phyloP scores from a whole-genome alignment of 208 protist genomes.

The Willaertia magna region DNA sequence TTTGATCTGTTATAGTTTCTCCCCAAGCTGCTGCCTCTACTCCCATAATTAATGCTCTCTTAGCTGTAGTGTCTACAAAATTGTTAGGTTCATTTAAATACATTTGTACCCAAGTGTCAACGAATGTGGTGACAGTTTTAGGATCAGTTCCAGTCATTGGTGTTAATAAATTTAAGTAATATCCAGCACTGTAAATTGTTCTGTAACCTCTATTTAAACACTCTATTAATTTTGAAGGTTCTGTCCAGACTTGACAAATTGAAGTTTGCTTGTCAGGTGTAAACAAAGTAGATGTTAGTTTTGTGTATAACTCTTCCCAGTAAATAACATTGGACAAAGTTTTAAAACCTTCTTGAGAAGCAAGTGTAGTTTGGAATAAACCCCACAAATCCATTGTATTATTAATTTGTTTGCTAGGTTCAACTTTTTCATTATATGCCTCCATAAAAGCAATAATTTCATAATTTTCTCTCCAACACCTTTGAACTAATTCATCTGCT shows the following conservation, averaged over 20 bases:
- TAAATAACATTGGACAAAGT: neutral
- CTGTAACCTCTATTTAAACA: neutral
- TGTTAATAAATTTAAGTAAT: slow-evolving; percentile 17
- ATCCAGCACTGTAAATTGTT: slow-evolving; percentile 16
- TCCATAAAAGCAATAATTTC: neutral
- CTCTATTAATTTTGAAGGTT: neutral
- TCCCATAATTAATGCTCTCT: slow-evolving; percentile 22
- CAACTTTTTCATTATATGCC: neutral
- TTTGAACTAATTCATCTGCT: slow-evolving; percentile 19
- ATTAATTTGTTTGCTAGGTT: neutral
- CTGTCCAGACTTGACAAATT: slow-evolving; percentile 26
- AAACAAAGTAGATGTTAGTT: neutral
- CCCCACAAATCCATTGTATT: neutral
- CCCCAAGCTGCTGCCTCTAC: slow-evolving; percentile 34
- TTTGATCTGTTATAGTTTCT: slow-evolving; percentile 28
- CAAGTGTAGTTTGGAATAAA: neutral
- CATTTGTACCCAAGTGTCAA: slow-evolving; percentile 33
- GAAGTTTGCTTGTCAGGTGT: neutral
- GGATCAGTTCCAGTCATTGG: no score
- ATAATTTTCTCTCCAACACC: slow-evolving; percentile 20
- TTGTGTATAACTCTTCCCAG: neutral
- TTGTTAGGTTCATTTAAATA: slow-evolving; percentile 28
- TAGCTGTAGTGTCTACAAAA: neutral
- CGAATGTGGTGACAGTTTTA: neutral
- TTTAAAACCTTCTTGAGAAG: neutral